Evolutionary conservation across 148 eudicot species (phyloP).

Genomic region (Euryodendron excelsum): DNA sequence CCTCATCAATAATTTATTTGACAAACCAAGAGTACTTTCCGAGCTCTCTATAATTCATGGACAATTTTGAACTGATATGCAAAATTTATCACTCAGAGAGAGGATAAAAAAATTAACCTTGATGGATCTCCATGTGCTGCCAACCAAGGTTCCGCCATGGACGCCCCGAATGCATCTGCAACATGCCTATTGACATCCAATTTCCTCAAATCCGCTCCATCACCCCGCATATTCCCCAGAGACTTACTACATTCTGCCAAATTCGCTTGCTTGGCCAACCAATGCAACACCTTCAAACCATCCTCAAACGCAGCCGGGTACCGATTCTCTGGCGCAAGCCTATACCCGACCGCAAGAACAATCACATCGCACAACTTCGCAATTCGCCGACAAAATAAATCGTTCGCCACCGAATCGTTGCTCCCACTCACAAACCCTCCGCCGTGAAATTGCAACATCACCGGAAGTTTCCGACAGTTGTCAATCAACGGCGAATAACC

Average conservation of each 20-base stretch:
- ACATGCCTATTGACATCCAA: slow-evolving; percentile 50
- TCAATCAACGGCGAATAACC: slow-evolving; percentile 56
- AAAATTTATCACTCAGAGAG: slow-evolving; percentile 2
- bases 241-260: slow-evolving; percentile 78
- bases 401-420: slow-evolving; percentile 74
- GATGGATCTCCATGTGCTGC: slow-evolving; percentile 86
- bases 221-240: slow-evolving; percentile 34
- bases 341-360: slow-evolving; percentile 72
- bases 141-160: slow-evolving; percentile 89
- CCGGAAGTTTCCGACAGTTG: slow-evolving; percentile 52
- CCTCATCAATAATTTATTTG: too few species aligned
- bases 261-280: slow-evolving; percentile 77
- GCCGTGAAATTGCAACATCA: slow-evolving; percentile 82
- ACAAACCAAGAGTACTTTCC: too few species aligned
- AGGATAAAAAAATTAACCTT: slow-evolving; percentile 37
- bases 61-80: not conserved
- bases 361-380: slow-evolving; percentile 76
- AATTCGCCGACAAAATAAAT: slow-evolving; percentile 65
- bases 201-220: slow-evolving; percentile 49
- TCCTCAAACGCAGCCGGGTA: slow-evolving; percentile 85
- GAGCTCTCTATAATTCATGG: too few species aligned
- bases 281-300: slow-evolving; percentile 75
- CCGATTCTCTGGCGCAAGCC: slow-evolving; percentile 78
- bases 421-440: slow-evolving; percentile 88
- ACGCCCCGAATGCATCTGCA: slow-evolving; percentile 73